A percentile compares a stretch with the other conserved stretches of the same genome.
These are phyloP conservation scores for Pleurostoma richardsiae DNA, from an alignment of 2,329 filamentous ascomycete species.

Conservation along the genomic window DNA sequence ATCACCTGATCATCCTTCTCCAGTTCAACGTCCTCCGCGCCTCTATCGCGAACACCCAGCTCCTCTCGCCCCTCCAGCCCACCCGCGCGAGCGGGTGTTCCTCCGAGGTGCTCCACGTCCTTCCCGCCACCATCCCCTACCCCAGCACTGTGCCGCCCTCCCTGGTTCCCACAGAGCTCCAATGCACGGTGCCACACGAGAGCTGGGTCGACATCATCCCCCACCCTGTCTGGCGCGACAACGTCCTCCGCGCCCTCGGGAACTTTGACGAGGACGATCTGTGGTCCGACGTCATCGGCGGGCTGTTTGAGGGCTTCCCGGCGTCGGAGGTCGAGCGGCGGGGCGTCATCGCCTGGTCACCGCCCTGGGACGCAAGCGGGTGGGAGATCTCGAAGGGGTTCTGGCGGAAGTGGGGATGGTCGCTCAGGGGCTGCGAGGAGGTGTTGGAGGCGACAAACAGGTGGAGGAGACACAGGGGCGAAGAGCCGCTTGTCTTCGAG, in stretches of 20 bases:
- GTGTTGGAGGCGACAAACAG: conserved; percentile 18
- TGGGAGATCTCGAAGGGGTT: conserved; percentile 22
- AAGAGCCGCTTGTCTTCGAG: conserved; percentile 3
- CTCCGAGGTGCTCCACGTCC: background rate
- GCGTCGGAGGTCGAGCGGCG: conserved; percentile 31
- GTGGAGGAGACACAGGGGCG: conserved; percentile 2
- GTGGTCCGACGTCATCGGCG: conserved; percentile 35
- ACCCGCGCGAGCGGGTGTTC: background rate
- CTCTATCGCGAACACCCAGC: conserved; percentile 22
- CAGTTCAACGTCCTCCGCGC: conserved; percentile 31
- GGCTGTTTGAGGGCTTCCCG: conserved; percentile 36
- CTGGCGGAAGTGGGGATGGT: conserved; percentile 17
- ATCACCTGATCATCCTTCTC: conserved; percentile 26
- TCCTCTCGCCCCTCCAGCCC: conserved; percentile 17
- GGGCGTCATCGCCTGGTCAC: conserved; percentile 14
- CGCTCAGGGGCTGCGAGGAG: conserved; percentile 16
- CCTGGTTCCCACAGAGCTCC: conserved; percentile 15
- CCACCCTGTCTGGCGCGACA: conserved; percentile 14
- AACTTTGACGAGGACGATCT: conserved; percentile 36
- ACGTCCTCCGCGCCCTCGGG: conserved; percentile 13
- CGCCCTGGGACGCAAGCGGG: conserved; percentile 19
- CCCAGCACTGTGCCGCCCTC: conserved; percentile 12
- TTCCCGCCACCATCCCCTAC: conserved; percentile 2
- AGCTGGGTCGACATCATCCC: conserved; percentile 16
- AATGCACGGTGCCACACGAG: conserved; percentile 15